These are phyloP conservation scores for Xylona heveae DNA, from an alignment of 495 filamentous ascomycete species.

Conservation along the genomic window DNA sequence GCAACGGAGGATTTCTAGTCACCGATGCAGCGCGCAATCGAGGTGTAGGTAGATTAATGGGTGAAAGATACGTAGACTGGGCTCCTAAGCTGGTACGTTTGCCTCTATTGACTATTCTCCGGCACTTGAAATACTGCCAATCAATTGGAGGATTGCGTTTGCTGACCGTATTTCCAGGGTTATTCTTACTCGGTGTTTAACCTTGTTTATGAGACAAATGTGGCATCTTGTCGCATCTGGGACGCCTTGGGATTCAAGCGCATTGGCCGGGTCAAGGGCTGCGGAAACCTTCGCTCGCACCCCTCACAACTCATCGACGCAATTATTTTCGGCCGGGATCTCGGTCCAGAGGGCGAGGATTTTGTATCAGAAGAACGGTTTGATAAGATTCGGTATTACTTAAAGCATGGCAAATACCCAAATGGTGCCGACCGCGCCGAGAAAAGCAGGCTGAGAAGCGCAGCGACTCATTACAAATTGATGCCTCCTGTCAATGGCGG, in stretches of 20 bases:
- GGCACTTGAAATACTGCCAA: background rate
- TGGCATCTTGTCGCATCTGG: constrained; percentile 89
- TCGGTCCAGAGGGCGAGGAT: constrained; percentile 59
- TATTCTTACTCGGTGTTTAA: constrained; percentile 97
- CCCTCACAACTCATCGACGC: constrained; percentile 74
- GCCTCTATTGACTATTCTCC: background rate
- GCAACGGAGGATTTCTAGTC: constrained; percentile 88
- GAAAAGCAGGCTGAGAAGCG: constrained; percentile 80
- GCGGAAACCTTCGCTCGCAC: constrained; percentile 63
- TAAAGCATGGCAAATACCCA: constrained; percentile 87
- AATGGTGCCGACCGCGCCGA: constrained; percentile 84
- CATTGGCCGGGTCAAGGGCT: constrained; percentile 76
- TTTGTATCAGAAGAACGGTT: constrained; percentile 91
- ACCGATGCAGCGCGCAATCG: constrained; percentile 75
- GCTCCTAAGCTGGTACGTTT: constrained; percentile 57
- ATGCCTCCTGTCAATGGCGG: constrained; percentile 28
- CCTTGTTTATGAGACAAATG: constrained; percentile 93
- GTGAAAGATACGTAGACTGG: constrained; percentile 87
- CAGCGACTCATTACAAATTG: constrained; percentile 81
- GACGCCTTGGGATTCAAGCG: constrained; percentile 96
- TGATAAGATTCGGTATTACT: constrained; percentile 94
- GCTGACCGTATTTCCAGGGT: constrained; percentile 25
- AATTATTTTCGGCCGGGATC: constrained; percentile 86
- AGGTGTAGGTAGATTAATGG: constrained; percentile 83
- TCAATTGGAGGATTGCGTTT: background rate